Conservation (phyloP, 192 early-diverging fungal genomes). For the Linnemannia schmuckeri region DNA sequence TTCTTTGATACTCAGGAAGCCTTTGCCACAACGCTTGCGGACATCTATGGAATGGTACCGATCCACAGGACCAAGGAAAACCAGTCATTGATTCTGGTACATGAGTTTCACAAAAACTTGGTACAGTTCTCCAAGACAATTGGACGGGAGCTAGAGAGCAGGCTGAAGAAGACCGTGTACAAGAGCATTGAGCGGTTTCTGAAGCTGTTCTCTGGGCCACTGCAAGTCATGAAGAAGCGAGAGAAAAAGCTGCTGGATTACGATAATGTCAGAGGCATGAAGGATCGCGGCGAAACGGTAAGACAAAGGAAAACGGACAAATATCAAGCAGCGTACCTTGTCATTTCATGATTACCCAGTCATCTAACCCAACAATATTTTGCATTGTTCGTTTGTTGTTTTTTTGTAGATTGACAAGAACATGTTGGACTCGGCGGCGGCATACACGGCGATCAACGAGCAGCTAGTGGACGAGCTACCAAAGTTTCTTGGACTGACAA, state of each 20-base stretch:
- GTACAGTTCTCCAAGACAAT: constrained; percentile 51
- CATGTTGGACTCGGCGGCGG: constrained; percentile 73
- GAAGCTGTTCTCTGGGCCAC: constrained; percentile 70
- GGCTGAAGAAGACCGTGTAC: constrained; percentile 58
- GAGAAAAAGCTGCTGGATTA: constrained; percentile 80
- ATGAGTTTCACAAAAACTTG: constrained; percentile 51
- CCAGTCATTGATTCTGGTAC: constrained; percentile 25
- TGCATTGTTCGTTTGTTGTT: background rate
- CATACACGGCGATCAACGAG: constrained; percentile 75
- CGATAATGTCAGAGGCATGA: constrained; percentile 73
- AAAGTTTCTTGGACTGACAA: constrained; percentile 67
- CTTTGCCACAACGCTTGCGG: constrained; percentile 66
- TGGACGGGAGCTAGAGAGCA: constrained; percentile 57
- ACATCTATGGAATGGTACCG: constrained; percentile 65
- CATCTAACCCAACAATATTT: background rate
- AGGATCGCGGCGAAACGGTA: constrained; percentile 71
- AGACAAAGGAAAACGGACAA: background rate
- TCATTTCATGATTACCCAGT: background rate
- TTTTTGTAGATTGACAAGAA: constrained; percentile 69
- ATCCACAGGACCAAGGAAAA: constrained; percentile 44
- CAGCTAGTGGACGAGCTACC: constrained; percentile 84
- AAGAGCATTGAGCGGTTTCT: constrained; percentile 64
- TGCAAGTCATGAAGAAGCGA: constrained; percentile 80
- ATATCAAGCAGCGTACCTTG: background rate
- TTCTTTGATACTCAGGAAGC: constrained; percentile 67